Conservation (phyloP, 2,329 filamentous ascomycete species). For the Seiridium cupressi region DNA sequence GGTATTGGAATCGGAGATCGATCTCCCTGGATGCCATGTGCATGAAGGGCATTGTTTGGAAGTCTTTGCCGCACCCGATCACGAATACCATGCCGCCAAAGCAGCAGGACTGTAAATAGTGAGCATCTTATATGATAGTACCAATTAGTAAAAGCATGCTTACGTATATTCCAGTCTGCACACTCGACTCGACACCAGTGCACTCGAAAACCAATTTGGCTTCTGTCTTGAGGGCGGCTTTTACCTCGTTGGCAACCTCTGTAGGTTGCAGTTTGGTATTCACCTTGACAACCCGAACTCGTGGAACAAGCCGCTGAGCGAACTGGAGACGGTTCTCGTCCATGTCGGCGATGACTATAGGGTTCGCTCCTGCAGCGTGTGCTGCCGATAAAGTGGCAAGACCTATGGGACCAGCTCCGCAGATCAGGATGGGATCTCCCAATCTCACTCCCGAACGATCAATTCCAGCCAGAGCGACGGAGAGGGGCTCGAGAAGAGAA, state of each 20-base stretch:
- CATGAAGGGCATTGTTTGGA: not conserved
- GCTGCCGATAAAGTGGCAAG: slow-evolving; percentile 37
- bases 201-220: not conserved
- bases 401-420: slow-evolving; percentile 34
- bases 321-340: not conserved
- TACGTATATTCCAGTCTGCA: not conserved
- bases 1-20: not conserved
- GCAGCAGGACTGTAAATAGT: not conserved
- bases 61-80: not conserved
- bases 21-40: not conserved
- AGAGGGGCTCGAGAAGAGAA: slow-evolving; percentile 45
- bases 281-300: not conserved
- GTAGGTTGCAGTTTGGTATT: not conserved
- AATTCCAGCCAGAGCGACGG: slow-evolving; percentile 43
- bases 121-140: not conserved
- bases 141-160: not conserved
- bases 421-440: slow-evolving; percentile 35
- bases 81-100: not conserved
- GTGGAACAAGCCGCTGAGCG: not conserved
- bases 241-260: not conserved
- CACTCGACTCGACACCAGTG: not conserved
- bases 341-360: slow-evolving; percentile 34
- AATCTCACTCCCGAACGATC: slow-evolving; percentile 34
- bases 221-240: not conserved
- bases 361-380: slow-evolving; percentile 39